Percentiles rank a stretch among this genome's conserved stretches.
Conservation (phyloP, 371 early-diverging fungal genomes). For the Mucor mucedo region DNA sequence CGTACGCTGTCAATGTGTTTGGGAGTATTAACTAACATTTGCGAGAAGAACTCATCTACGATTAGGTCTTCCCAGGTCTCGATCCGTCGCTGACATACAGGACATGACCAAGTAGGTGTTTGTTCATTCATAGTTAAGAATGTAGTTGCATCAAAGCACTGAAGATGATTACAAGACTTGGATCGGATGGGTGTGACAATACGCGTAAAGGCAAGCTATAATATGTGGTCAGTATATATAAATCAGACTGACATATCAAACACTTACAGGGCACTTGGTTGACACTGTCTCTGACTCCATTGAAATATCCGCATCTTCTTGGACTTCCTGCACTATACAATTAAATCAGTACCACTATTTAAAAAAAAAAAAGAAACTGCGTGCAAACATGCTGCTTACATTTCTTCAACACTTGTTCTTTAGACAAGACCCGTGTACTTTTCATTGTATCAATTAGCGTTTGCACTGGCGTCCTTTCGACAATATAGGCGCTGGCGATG, state of each 20-base stretch:
- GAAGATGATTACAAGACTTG: constrained; percentile 66
- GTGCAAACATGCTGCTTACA: constrained; percentile 53
- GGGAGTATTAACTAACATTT: constrained; percentile 59
- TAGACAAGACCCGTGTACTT: constrained; percentile 40
- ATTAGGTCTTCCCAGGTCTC: constrained; percentile 64
- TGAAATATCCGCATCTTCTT: constrained; percentile 58
- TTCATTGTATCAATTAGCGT: constrained; percentile 51
- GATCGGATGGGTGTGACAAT: constrained; percentile 70
- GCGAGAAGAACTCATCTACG: constrained; percentile 71
- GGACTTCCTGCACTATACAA: constrained; percentile 32
- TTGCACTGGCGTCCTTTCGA: constrained; percentile 48
- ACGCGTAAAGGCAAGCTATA: constrained; percentile 64
- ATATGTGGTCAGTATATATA: background rate
- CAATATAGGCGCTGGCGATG: constrained; percentile 50
- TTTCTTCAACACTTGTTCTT: constrained; percentile 50
- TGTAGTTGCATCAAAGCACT: constrained; percentile 77
- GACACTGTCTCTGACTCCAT: constrained; percentile 61
- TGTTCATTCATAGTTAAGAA: constrained; percentile 75
- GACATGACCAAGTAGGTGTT: constrained; percentile 76
- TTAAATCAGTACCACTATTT: background rate
- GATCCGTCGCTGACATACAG: constrained; percentile 68
- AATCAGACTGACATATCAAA: constrained; percentile 4
- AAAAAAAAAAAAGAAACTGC: constrained; percentile 1
- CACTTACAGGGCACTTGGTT: constrained; percentile 62
- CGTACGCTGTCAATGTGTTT: constrained; percentile 59